phyloP scores from a whole-genome alignment of 148 eudicot genomes.

The Camellia japonica region DNA sequence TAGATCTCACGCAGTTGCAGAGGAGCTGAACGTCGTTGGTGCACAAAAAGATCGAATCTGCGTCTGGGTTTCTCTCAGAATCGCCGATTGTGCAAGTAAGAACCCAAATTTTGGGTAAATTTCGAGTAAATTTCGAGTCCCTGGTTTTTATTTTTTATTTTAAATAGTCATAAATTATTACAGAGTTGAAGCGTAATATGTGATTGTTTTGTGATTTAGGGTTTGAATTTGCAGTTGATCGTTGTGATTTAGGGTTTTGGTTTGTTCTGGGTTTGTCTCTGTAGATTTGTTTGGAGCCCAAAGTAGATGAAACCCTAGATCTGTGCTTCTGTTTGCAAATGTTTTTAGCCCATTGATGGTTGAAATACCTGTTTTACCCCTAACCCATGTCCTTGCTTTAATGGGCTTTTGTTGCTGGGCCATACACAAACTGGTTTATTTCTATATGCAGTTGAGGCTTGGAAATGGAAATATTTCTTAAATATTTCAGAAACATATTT shows the following conservation, averaged over 20 bases:
- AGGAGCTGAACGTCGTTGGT: neutral
- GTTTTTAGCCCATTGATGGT: conserved; percentile 4
- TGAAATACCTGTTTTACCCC: conserved; percentile 13
- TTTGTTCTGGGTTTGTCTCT: conserved; percentile 4
- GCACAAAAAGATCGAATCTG: neutral
- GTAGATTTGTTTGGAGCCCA: neutral
- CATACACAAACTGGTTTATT: neutral
- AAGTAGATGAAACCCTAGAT: conserved; percentile 1
- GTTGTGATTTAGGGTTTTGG: neutral
- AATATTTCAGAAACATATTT: too few relatives aligned
- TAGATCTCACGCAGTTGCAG: conserved; percentile 26
- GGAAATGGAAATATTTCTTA: too few relatives aligned
- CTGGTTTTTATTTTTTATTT: neutral
- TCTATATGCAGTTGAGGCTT: neutral
- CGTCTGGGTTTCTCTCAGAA: neutral
- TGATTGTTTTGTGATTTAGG: neutral
- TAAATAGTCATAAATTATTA: neutral
- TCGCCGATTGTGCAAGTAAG: neutral
- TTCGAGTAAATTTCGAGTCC: neutral
- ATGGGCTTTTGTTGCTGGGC: conserved; percentile 17
- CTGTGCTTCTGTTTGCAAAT: neutral
- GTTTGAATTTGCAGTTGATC: too few relatives aligned
- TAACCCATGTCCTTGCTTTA: neutral
- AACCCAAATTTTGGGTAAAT: neutral
- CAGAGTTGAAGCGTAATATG: neutral